Percentiles rank a stretch among this genome's conserved stretches.
These are phyloP conservation scores for Moesziomyces aphidis DNA, from an alignment of 1,284 basidiomycete genomes.

Conservation along the genomic window DNA sequence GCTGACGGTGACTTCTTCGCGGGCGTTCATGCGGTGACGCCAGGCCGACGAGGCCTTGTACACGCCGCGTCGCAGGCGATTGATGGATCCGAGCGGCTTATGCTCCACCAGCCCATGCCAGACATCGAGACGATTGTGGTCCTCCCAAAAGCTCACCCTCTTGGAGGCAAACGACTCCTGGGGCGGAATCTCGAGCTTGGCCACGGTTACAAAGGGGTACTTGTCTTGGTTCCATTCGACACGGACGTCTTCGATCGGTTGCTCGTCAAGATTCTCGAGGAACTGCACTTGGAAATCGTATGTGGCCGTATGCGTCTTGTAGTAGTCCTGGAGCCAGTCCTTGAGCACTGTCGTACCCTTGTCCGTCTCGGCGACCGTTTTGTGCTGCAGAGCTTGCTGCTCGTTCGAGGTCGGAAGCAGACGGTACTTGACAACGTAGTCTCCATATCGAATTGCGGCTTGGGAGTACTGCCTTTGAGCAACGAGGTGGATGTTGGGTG, in stretches of 20 bases:
- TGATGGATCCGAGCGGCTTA: conserved; percentile 57
- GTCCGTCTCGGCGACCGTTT: conserved; percentile 32
- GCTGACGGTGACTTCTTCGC: conserved; percentile 29
- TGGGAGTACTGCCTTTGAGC: conserved; percentile 56
- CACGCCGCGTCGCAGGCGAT: conserved; percentile 54
- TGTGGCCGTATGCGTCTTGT: conserved; percentile 35
- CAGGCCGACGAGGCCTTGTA: conserved; percentile 34
- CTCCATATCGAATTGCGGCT: conserved; percentile 57
- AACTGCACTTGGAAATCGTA: conserved; percentile 60
- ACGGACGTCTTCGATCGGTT: conserved; percentile 54
- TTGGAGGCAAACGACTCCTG: conserved; percentile 55
- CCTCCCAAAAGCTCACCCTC: conserved; percentile 55
- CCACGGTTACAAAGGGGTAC: conserved; percentile 57
- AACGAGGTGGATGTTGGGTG: conserved; percentile 49
- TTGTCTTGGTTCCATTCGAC: conserved; percentile 54
- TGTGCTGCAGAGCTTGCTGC: conserved; percentile 30
- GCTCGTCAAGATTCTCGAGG: conserved; percentile 57
- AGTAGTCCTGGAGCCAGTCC: conserved; percentile 36
- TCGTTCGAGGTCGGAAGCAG: conserved; percentile 45
- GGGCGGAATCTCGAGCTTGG: conserved; percentile 47
- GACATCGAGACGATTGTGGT: conserved; percentile 53
- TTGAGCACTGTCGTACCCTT: conserved; percentile 35
- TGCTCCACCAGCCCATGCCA: conserved; percentile 57
- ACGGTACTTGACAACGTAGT: conserved; percentile 59
- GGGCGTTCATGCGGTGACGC: conserved; percentile 31